Evolutionary conservation across 2,329 filamentous ascomycete genomes (phyloP).

Genomic region (Onygenales sp.): DNA sequence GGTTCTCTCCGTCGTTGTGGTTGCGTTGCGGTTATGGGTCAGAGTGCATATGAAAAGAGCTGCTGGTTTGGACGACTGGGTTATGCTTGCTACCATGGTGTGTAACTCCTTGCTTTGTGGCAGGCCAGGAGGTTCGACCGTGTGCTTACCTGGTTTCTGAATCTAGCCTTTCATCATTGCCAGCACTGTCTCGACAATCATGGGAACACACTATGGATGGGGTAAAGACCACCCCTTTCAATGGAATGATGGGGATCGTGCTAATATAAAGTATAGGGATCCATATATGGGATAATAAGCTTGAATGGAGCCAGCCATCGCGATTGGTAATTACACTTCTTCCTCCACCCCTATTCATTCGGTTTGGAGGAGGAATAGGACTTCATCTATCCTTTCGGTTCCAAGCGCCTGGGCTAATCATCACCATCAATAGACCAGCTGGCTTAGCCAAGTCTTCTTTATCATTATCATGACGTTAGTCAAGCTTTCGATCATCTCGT

Average conservation of each 20-base stretch:
- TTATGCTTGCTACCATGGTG: constrained; percentile 13
- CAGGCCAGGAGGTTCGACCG: neutral
- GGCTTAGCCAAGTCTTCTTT: constrained; percentile 10
- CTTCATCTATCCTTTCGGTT: neutral
- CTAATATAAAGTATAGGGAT: constrained; percentile 3
- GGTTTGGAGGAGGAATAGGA: neutral
- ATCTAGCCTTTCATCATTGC: constrained; percentile 8
- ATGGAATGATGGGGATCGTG: neutral
- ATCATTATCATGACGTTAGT: constrained; percentile 10
- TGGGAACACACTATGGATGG: constrained; percentile 13
- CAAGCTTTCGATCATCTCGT: constrained; percentile 11
- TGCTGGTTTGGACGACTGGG: constrained; percentile 14
- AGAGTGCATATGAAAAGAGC: constrained; percentile 11
- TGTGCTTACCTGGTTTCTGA: neutral
- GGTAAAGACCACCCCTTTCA: constrained; percentile 5
- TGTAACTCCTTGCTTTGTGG: neutral
- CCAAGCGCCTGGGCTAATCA: neutral
- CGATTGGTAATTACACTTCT: constrained; percentile 6
- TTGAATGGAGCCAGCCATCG: constrained; percentile 4
- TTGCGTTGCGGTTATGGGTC: constrained; percentile 13
- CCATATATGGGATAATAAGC: constrained; percentile 13
- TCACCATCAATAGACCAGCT: constrained; percentile 8
- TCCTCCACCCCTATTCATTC: neutral
- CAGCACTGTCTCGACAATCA: constrained; percentile 7
- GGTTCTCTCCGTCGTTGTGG: constrained; percentile 13